A percentile compares a stretch with the other conserved stretches of the same genome.
These are phyloP conservation scores for Diplosphaera chodatii DNA, from an alignment of 139 green algal genomes.

Conservation along the genomic window DNA sequence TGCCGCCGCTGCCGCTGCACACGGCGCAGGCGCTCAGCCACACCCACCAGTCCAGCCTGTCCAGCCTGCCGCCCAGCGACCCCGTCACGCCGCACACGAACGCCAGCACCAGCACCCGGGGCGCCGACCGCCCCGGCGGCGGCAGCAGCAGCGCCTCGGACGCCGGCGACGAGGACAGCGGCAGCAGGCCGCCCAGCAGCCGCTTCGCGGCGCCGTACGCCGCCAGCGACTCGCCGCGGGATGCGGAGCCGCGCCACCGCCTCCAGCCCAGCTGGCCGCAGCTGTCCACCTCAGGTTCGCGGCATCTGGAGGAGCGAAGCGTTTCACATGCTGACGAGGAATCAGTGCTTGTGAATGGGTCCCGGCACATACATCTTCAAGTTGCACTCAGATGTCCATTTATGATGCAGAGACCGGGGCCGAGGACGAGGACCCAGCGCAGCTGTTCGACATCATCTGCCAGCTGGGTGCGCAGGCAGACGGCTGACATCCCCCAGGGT, in stretches of 20 bases:
- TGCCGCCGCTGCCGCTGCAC: no score
- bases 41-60: background rate
- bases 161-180: background rate
- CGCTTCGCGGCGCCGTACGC: no score
- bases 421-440: conserved; percentile 13
- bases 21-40: no score
- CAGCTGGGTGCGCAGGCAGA: conserved; percentile 14
- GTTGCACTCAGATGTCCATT: no score
- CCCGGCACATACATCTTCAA: no score
- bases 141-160: background rate
- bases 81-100: background rate
- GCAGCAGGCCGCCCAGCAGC: background rate
- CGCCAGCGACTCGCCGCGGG: background rate
- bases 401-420: background rate
- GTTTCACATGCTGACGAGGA: no score
- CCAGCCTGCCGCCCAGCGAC: background rate
- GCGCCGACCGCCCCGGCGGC: no score
- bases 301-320: no score
- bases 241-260: background rate
- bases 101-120: background rate
- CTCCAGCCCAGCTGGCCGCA: background rate
- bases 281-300: background rate
- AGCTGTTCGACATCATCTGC: conserved; percentile 15
- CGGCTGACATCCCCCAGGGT: no score
- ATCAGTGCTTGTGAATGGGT: no score